Base-by-base conservation (phyloP, 2,329 filamentous ascomycete species). In the Cercospora nicotianae region DNA sequence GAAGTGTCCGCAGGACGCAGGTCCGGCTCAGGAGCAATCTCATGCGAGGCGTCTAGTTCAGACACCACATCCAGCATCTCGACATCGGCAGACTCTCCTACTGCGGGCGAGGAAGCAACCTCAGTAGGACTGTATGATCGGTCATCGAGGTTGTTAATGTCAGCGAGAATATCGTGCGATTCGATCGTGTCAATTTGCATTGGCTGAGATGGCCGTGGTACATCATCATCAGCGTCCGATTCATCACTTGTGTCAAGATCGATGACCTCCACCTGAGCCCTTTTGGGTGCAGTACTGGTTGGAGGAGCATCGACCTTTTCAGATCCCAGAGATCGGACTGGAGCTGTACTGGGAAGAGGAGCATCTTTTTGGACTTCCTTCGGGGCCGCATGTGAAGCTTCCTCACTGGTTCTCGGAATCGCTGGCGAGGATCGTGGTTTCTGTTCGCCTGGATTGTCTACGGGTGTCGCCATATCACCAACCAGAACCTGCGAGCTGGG, bases 241-340 rank as follows among this genome's bases (percentile, higher is more conserved):
- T 67, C 68, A 60, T 72, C 70, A 59, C 74, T 71, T 57, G 70
- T 73, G 16, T 70, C 69, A 67, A 78, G 72, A 64, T 75, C 70
- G 45, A 74, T 71, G 16, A 72, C 67, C 53, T 71, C 69, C 8
- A 65, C 62, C 28, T 70, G 64, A 5, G 63, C 58, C 33, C 65
- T 61, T 18, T 45, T 53, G 5, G 70, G 66, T 18, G 69, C 66
- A 28, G 65, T 61, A 36, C 63, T 65, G n/a, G 62, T 28, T 12
- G 60, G 61, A 18, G 66, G 51, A n/a, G 30, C 30, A 9, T 9
- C 7, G 1, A 66, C 55, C 30, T 63, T 63, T n/a, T 62, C 16
- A 31, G 63, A 60, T 23, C 53, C 60, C 45, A 60, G 28, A 16
- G 48, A 45, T 6, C 59, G 57, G 5, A 59, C 59, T 10, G 63